Percentiles rank a stretch among this genome's conserved stretches.
Conservation (phyloP, 345 rosid species). For the Ceriops tagal region DNA sequence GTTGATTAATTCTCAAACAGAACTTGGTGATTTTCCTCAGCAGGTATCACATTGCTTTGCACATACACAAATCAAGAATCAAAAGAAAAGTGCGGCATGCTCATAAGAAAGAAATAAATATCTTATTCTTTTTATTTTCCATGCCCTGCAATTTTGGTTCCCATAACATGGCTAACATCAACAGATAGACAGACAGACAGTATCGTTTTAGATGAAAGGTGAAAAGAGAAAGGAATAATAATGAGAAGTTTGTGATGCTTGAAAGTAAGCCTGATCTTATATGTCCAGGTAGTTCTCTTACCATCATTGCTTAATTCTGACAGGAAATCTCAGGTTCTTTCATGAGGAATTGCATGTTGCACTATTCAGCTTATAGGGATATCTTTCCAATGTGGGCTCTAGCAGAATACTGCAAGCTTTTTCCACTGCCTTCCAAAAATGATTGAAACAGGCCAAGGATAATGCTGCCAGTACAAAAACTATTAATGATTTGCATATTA, state of each 20-base stretch:
- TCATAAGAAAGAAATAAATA: too few species aligned
- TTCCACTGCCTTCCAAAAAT: neutral
- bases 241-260: too few species aligned
- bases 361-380: constrained; percentile 11
- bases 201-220: too few species aligned
- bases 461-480: too few species aligned
- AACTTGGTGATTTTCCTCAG: constrained; percentile 20
- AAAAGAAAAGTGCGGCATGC: too few species aligned
- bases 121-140: neutral
- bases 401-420: constrained; percentile 4
- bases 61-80: too few species aligned
- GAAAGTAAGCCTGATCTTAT: too few species aligned
- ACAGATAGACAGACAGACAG: too few species aligned
- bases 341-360: constrained; percentile 19
- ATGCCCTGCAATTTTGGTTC: neutral
- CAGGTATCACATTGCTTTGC: constrained; percentile 9
- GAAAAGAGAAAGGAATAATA: too few species aligned
- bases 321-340: constrained; percentile 14
- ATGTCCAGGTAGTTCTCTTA: too few species aligned
- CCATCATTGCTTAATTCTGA: neutral
- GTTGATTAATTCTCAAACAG: constrained; percentile 11
- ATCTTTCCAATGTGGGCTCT: constrained; percentile 23
- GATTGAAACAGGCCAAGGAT: too few species aligned
- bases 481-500: too few species aligned
- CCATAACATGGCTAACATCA: neutral